These are phyloP conservation scores for Begonia masoniana DNA, from an alignment of 306 rosid genomes.

Conservation along the genomic window DNA sequence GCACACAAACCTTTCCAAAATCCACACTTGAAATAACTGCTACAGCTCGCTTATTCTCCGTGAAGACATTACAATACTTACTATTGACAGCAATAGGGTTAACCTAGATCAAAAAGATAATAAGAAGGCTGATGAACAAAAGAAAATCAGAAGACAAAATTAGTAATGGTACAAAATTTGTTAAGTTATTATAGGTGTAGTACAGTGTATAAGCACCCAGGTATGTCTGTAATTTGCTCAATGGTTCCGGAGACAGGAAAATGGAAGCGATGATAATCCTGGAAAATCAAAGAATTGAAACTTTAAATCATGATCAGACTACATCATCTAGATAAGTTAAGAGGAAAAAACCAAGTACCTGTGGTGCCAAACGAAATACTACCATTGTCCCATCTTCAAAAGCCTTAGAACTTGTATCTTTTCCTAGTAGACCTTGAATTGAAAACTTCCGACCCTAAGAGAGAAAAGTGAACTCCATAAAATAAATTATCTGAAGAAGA, in stretches of 20 bases:
- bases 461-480: neutral
- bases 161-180: too few species aligned
- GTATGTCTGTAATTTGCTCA: slow-evolving; percentile 55
- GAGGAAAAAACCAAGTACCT: slow-evolving; percentile 32
- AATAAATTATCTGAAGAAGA: too few species aligned
- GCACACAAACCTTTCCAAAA: slow-evolving; percentile 69
- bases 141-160: neutral
- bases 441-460: slow-evolving; percentile 85
- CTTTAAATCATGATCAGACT: slow-evolving; percentile 9
- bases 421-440: slow-evolving; percentile 74
- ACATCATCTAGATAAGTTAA: slow-evolving; percentile 1
- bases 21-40: slow-evolving; percentile 60
- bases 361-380: slow-evolving; percentile 96
- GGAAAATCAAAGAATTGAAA: slow-evolving; percentile 16
- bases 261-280: slow-evolving; percentile 98
- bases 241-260: slow-evolving; percentile 70
- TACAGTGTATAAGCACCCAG: slow-evolving; percentile 89
- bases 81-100: slow-evolving; percentile 97
- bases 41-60: slow-evolving; percentile 88
- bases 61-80: slow-evolving; percentile 93
- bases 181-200: too few species aligned
- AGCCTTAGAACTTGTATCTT: slow-evolving; percentile 45
- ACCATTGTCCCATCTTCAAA: slow-evolving; percentile 76
- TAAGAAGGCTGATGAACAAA: slow-evolving; percentile 7
- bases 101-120: slow-evolving; percentile 31